Base-by-base conservation (phyloP, 2,329 filamentous ascomycete genomes). In the Fusarium continuum region DNA sequence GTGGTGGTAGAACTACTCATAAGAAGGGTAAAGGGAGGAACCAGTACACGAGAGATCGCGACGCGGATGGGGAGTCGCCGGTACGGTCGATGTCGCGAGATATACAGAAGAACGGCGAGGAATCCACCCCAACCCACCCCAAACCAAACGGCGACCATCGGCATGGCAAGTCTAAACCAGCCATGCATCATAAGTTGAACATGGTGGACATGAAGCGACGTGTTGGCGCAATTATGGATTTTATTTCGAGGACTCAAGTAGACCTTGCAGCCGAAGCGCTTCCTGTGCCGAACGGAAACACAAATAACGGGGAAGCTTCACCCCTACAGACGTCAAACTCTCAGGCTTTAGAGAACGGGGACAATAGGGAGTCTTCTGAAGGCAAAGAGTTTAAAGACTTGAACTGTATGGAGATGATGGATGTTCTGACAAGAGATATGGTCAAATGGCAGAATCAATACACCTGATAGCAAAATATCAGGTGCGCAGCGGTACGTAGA, bases 161-260 rank as follows among this genome's bases (percentile, higher is more conserved):
- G 64, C 81, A 84, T 40, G 72, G 74, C 55, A 87, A 85, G 70
- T 77, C 79, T 26, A 85, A 85, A 68, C 75, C 71, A 4, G 68
- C 79, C 54, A 80, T 81, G 44, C 85, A 84, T 75, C 88, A 84
- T 66, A 92, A 91, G 74, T 86, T 93, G 54, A 93, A 88, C 23
- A 91, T 96, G 88, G 89, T 89, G 57, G 93, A 97, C 72, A 93
- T 96, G 87, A 92, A 91, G 77, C 87, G 91, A 64, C 89, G 92
- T 9, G 92, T 93, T 6, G 86, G 91, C 5, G 90, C 86, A 17
- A 96, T 97, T 73, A 83, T 96, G 56, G 92, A 95, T 68, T 97
- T 94, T 72, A 97, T 97, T 63, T 89, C 91, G 5, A 88, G 92
- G 65, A 94, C 92, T 54, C 93, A 97, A 75, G 83, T 96, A 7